These are phyloP conservation scores for Spongospora subterranea DNA, from an alignment of 208 protist species.

Conservation along the genomic window DNA sequence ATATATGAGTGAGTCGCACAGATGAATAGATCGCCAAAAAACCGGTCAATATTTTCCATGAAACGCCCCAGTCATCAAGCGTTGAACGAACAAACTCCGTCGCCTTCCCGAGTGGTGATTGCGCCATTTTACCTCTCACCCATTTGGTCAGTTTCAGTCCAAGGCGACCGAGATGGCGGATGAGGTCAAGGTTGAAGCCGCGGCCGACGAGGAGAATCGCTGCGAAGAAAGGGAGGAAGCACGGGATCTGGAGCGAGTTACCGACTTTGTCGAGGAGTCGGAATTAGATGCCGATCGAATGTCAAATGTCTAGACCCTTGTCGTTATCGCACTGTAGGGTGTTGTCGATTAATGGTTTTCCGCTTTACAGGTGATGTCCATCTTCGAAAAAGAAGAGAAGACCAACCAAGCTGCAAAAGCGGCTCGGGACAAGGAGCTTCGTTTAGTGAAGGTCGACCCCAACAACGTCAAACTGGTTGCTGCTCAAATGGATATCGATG, in stretches of 20 bases:
- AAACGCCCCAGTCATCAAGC: too few species aligned
- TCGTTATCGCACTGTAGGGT: neutral
- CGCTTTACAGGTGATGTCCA: conserved; percentile 4
- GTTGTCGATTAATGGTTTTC: too few species aligned
- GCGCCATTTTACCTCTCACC: too few species aligned
- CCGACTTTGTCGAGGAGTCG: conserved; percentile 34
- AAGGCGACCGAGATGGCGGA: too few species aligned
- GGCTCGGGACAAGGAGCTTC: conserved; percentile 19
- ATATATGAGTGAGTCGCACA: too few species aligned
- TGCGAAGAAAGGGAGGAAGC: neutral
- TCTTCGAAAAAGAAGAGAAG: conserved; percentile 15
- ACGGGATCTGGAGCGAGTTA: conserved; percentile 32
- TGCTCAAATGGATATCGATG: conserved; percentile 28
- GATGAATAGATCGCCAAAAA: too few species aligned
- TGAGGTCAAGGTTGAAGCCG: too few species aligned
- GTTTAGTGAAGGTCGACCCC: neutral
- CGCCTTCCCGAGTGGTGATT: too few species aligned
- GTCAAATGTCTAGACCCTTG: neutral
- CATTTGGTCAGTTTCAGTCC: too few species aligned
- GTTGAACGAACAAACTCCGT: too few species aligned
- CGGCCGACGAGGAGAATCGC: neutral
- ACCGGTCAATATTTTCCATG: too few species aligned
- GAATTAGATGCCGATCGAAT: neutral
- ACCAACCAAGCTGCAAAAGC: neutral
- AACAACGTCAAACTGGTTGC: conserved; percentile 14